Evolutionary conservation across 1,284 basidiomycete species (phyloP).

Genomic region (Athelia sp.): DNA sequence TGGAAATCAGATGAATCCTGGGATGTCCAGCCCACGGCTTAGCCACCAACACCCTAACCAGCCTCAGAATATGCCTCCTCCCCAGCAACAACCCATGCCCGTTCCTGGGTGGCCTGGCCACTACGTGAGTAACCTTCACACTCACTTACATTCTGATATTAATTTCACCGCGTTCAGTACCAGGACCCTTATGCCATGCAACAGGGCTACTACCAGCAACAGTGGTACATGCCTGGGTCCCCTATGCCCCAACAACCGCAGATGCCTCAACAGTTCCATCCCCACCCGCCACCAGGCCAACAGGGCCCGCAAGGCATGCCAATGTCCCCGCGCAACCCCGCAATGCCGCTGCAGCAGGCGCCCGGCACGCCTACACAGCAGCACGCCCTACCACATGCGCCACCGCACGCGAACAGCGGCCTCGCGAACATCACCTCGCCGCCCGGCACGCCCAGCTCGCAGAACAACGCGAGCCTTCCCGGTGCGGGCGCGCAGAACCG

Average conservation of each 20-base stretch:
- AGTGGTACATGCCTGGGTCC: no score
- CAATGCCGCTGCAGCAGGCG: slow-evolving; percentile 23
- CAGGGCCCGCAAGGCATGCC: slow-evolving; percentile 21
- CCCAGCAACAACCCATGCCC: no score
- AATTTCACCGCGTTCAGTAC: no score
- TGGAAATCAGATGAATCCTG: background rate
- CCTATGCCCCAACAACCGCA: background rate
- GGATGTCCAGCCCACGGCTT: no score
- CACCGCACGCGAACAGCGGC: slow-evolving; percentile 37
- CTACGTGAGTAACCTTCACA: no score
- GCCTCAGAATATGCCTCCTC: background rate
- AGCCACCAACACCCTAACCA: slow-evolving; percentile 17
- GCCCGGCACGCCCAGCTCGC: slow-evolving; percentile 60
- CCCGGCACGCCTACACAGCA: background rate
- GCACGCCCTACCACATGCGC: slow-evolving; percentile 33
- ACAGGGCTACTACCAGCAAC: no score
- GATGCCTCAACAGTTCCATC: slow-evolving; percentile 19
- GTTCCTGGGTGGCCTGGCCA: no score
- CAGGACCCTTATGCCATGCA: no score
- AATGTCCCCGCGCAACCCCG: no score
- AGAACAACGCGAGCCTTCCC: slow-evolving; percentile 26
- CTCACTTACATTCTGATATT: no score
- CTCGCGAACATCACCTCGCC: slow-evolving; percentile 53
- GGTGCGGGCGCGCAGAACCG: slow-evolving; percentile 19
- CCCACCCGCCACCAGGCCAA: slow-evolving; percentile 38